Evolutionary conservation across 768 basidiomycete species (phyloP).

Genomic region (Podaxis pistillaris): DNA sequence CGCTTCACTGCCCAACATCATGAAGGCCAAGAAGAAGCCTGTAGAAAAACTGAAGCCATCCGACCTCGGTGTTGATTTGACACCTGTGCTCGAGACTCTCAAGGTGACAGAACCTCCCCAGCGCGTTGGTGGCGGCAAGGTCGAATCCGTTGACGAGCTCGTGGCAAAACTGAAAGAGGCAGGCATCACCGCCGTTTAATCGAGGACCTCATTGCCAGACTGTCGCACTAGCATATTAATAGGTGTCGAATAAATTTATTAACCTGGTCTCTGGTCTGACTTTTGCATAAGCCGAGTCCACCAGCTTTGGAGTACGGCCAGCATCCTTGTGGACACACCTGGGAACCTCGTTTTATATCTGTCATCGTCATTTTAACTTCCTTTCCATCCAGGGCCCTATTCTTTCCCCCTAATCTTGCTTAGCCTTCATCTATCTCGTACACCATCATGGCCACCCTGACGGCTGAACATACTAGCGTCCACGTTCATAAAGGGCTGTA

Average conservation of each 20-base stretch:
- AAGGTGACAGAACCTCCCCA: constrained; percentile 89
- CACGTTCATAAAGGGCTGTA: neutral
- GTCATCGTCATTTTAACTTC: neutral
- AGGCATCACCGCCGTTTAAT: constrained; percentile 46
- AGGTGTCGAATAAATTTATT: constrained; percentile 2
- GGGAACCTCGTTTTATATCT: neutral
- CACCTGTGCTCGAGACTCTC: constrained; percentile 79
- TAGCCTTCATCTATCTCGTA: neutral
- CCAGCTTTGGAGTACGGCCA: neutral
- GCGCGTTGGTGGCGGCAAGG: constrained; percentile 91
- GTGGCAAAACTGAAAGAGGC: constrained; percentile 87
- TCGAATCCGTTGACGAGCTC: constrained; percentile 86
- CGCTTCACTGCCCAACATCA: constrained; percentile 95
- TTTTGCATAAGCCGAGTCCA: neutral
- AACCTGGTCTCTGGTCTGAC: neutral
- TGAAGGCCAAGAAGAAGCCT: constrained; percentile 99
- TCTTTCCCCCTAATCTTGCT: neutral
- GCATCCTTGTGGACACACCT: neutral
- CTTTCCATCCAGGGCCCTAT: neutral
- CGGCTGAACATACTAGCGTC: neutral
- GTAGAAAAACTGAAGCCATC: constrained; percentile 77
- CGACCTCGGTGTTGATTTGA: constrained; percentile 83
- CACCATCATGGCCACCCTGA: constrained; percentile 1
- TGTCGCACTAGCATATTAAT: neutral
- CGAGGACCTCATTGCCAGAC: neutral